phyloP scores from a whole-genome alignment of 1,139 yeast genomes.

The Ogataea hybrid region DNA sequence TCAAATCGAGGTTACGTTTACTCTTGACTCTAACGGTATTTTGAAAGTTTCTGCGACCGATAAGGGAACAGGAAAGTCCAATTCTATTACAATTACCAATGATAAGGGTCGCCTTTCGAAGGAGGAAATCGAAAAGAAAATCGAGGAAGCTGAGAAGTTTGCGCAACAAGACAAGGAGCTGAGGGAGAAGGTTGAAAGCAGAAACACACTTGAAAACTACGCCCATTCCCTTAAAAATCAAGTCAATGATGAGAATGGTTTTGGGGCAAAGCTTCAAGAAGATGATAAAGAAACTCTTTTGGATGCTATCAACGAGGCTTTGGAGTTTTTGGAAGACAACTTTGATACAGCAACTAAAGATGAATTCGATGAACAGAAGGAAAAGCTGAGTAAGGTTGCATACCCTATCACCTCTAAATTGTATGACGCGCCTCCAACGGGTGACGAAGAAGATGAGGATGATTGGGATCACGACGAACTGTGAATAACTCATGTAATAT shows the following conservation, averaged over 20 bases:
- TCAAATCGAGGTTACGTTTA: constrained; percentile 94
- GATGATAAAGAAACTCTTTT: constrained; percentile 89
- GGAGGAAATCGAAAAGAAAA: constrained; percentile 65
- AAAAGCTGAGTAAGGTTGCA: constrained; percentile 78
- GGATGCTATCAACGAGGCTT: constrained; percentile 85
- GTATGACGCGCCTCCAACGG: constrained; percentile 63
- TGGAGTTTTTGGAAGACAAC: constrained; percentile 89
- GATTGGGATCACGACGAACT: constrained; percentile 37
- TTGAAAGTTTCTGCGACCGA: constrained; percentile 91
- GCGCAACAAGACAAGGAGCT: constrained; percentile 60
- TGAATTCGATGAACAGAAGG: constrained; percentile 92
- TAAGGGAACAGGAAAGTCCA: constrained; percentile 95
- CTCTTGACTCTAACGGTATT: constrained; percentile 93
- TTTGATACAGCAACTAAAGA: constrained; percentile 82
- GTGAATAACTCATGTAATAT: constrained; percentile 13
- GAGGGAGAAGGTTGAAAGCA: constrained; percentile 60
- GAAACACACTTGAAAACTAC: constrained; percentile 86
- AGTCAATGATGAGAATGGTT: constrained; percentile 32
- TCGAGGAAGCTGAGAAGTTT: constrained; percentile 61
- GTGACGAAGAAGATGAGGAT: constrained; percentile 33
- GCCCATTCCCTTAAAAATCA: constrained; percentile 76
- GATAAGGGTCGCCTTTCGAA: constrained; percentile 94
- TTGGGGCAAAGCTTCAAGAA: constrained; percentile 64
- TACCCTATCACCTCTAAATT: constrained; percentile 92
- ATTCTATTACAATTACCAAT: constrained; percentile 91